Evolutionary conservation across 805 yeast species (phyloP).

Genomic region (Saturnispora diversa): DNA sequence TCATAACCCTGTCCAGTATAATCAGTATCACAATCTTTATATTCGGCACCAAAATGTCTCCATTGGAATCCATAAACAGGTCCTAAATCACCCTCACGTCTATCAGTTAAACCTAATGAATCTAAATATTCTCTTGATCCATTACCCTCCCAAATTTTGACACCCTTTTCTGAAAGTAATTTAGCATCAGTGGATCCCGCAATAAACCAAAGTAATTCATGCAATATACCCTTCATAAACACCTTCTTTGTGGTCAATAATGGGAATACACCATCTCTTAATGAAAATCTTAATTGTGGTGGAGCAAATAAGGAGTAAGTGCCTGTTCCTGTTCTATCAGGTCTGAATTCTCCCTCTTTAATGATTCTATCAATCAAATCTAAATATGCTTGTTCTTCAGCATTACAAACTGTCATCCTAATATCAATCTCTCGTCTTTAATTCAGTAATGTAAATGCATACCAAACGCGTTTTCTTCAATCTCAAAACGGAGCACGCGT

Average conservation of each 20-base stretch:
- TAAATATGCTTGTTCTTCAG: constrained; percentile 79
- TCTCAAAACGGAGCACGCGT: too few relatives aligned
- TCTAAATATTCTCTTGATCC: constrained; percentile 91
- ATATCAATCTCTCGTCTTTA: too few relatives aligned
- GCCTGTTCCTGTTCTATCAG: constrained; percentile 97
- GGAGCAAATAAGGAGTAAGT: constrained; percentile 89
- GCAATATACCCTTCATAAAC: constrained; percentile 78
- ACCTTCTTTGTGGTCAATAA: constrained; percentile 88
- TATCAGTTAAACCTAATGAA: constrained; percentile 64
- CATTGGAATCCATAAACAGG: constrained; percentile 99
- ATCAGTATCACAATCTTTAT: constrained; percentile 77
- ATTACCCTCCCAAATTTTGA: constrained; percentile 98
- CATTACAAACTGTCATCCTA: constrained; percentile 23
- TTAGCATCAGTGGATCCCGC: constrained; percentile 86
- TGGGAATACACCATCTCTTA: constrained; percentile 71
- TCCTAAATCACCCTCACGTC: constrained; percentile 92
- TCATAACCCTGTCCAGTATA: constrained; percentile 86
- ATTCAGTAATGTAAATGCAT: not conserved
- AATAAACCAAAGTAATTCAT: constrained; percentile 90
- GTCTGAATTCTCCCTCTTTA: constrained; percentile 79
- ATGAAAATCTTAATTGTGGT: constrained; percentile 81
- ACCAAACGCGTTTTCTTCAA: constrained; percentile 1
- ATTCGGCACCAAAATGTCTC: constrained; percentile 98
- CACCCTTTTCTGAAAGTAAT: constrained; percentile 68
- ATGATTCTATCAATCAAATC: constrained; percentile 74